phyloP scores from a whole-genome alignment of 108 stramenopile species.

The Thalassiosira profunda region DNA sequence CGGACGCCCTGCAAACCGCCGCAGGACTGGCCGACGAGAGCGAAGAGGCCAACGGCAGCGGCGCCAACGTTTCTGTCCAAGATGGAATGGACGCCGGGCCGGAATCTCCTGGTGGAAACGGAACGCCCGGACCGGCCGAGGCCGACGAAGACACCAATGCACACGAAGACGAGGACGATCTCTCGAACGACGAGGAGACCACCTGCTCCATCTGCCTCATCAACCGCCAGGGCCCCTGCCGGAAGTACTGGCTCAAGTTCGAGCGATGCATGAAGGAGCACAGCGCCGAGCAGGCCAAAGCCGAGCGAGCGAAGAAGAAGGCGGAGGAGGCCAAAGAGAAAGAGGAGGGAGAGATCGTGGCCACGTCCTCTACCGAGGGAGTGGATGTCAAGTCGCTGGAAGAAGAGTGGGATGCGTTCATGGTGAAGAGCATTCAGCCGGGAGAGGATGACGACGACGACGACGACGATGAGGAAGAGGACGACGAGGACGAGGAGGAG shows the following conservation, averaged over 20 bases:
- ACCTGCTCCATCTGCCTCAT: conserved; percentile 85
- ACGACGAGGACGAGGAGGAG: conserved; percentile 44
- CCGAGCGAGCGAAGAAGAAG: neutral
- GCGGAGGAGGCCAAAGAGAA: neutral
- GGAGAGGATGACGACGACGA: conserved; percentile 51
- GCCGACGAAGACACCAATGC: conserved; percentile 35
- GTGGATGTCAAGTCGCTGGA: conserved; percentile 1
- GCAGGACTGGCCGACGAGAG: conserved; percentile 27
- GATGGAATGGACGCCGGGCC: conserved; percentile 39
- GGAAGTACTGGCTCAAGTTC: conserved; percentile 81
- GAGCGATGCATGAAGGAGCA: conserved; percentile 90
- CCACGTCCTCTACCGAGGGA: too few species aligned
- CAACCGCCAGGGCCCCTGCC: conserved; percentile 90
- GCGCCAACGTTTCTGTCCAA: neutral
- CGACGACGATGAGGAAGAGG: conserved; percentile 33
- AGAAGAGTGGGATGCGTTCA: conserved; percentile 49
- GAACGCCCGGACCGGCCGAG: conserved; percentile 10
- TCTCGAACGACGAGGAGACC: conserved; percentile 82
- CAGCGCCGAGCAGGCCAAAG: conserved; percentile 32
- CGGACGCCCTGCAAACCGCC: neutral
- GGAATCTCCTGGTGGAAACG: neutral
- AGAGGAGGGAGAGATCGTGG: neutral
- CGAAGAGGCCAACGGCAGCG: conserved; percentile 12
- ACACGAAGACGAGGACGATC: conserved; percentile 72
- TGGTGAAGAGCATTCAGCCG: conserved; percentile 47